These are phyloP conservation scores for Forsythia viridissima DNA, from an alignment of 257 asterid genomes.

Conservation along the genomic window DNA sequence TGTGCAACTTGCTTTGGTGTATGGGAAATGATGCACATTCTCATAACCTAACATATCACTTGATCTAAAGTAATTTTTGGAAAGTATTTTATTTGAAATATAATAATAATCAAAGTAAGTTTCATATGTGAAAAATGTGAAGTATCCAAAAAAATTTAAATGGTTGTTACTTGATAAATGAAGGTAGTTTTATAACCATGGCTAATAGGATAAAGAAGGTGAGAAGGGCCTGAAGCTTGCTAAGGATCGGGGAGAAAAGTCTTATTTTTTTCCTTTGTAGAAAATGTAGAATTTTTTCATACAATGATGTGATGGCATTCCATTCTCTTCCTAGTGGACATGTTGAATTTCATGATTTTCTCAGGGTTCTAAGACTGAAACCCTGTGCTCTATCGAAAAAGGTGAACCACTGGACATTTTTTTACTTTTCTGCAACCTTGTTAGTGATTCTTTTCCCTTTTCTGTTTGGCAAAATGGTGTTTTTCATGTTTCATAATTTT, in stretches of 20 bases:
- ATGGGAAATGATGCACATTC: neutral
- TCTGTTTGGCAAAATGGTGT: neutral
- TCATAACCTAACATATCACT: neutral
- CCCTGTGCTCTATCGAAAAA: slow-evolving; percentile 67
- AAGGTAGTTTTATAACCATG: neutral
- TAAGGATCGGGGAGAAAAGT: neutral
- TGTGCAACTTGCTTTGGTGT: neutral
- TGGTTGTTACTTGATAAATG: neutral
- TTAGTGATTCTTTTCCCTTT: slow-evolving; percentile 6
- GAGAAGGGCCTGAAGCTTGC: neutral
- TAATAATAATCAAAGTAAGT: neutral
- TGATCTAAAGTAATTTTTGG: neutral
- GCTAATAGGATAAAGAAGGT: neutral
- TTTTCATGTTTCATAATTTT: slow-evolving; percentile 3
- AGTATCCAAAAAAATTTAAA: neutral
- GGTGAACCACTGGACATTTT: slow-evolving; percentile 39
- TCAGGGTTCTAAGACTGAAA: slow-evolving; percentile 68
- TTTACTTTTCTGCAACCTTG: slow-evolving; percentile 3
- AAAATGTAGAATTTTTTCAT: slow-evolving; percentile 1
- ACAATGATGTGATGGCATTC: slow-evolving; percentile 23
- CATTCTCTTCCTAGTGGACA: slow-evolving; percentile 57
- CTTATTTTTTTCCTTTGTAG: slow-evolving; percentile 5
- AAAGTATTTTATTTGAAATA: no score
- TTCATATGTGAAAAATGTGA: neutral
- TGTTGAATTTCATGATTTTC: slow-evolving; percentile 71